Percentiles rank a stretch among this genome's conserved stretches.
phyloP scores from a whole-genome alignment of 148 eudicot genomes.

The Simmondsia chinensis region DNA sequence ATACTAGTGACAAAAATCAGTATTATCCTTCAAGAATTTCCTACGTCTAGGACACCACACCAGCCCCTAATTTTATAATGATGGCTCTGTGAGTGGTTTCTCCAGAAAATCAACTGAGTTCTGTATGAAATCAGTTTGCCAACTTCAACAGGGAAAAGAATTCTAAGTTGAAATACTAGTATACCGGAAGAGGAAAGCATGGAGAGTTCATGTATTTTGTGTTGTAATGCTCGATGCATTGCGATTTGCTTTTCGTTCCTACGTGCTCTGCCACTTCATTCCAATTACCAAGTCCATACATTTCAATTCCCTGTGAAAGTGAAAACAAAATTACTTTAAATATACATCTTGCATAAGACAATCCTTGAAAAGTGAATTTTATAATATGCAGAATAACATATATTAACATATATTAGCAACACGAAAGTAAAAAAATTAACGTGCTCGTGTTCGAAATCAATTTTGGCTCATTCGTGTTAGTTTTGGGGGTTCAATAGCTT shows the following conservation, averaged over 20 bases:
- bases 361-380: neutral
- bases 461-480: too few relatives aligned
- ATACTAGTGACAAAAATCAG: too few relatives aligned
- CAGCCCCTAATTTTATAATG: too few relatives aligned
- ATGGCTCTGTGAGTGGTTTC: too few relatives aligned
- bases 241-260: constrained; percentile 84
- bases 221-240: constrained; percentile 75
- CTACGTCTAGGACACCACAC: too few relatives aligned
- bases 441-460: too few relatives aligned
- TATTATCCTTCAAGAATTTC: too few relatives aligned
- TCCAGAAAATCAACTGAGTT: too few relatives aligned
- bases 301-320: constrained; percentile 59
- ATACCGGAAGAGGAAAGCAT: constrained; percentile 98
- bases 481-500: too few relatives aligned
- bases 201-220: constrained; percentile 81
- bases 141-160: neutral
- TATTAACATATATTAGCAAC: neutral
- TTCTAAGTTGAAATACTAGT: constrained; percentile 13
- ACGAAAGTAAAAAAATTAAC: too few relatives aligned
- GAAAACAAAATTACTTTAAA: neutral
- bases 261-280: constrained; percentile 94
- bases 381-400: neutral
- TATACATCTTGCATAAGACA: constrained; percentile 1
- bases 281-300: constrained; percentile 96
- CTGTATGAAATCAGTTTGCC: too few relatives aligned